Evolutionary conservation across 2,329 filamentous ascomycete genomes (phyloP).

Genomic region (Arachnomyces sp.): DNA sequence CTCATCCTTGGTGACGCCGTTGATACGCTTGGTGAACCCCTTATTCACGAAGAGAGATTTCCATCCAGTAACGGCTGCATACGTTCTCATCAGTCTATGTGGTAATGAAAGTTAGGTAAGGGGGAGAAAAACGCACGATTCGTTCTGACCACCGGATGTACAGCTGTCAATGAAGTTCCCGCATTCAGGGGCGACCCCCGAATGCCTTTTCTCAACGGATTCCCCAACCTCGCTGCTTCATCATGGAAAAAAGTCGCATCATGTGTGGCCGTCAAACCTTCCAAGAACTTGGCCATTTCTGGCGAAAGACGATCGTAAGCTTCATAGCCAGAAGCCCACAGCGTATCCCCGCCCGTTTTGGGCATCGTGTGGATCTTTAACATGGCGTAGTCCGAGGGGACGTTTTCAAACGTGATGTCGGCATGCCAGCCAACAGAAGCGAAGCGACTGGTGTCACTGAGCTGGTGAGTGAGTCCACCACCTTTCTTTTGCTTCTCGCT

Average conservation of each 20-base stretch:
- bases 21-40: conserved; percentile 30
- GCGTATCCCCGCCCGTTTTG: conserved; percentile 24
- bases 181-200: too few relatives aligned
- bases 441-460: conserved; percentile 39
- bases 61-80: conserved; percentile 19
- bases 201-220: conserved; percentile 13
- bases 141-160: conserved; percentile 19
- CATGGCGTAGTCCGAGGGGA: conserved; percentile 23
- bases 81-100: background rate
- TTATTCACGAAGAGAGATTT: conserved; percentile 29
- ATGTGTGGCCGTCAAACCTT: conserved; percentile 24
- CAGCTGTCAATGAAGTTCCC: conserved; percentile 17
- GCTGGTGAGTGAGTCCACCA: too few relatives aligned
- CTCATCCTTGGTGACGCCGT: conserved; percentile 38
- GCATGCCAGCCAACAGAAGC: conserved; percentile 29
- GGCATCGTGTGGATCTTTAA: conserved; percentile 19
- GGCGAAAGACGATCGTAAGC: conserved; percentile 23
- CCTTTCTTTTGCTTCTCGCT: too few relatives aligned
- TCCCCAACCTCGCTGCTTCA: conserved; percentile 22
- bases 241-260: conserved; percentile 21
- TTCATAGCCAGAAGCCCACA: conserved; percentile 21
- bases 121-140: background rate
- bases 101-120: background rate
- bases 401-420: conserved; percentile 22
- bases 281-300: conserved; percentile 19